Base-by-base conservation (phyloP, 176 grass and related monocot genomes). In the Phyllostachys edulis region DNA sequence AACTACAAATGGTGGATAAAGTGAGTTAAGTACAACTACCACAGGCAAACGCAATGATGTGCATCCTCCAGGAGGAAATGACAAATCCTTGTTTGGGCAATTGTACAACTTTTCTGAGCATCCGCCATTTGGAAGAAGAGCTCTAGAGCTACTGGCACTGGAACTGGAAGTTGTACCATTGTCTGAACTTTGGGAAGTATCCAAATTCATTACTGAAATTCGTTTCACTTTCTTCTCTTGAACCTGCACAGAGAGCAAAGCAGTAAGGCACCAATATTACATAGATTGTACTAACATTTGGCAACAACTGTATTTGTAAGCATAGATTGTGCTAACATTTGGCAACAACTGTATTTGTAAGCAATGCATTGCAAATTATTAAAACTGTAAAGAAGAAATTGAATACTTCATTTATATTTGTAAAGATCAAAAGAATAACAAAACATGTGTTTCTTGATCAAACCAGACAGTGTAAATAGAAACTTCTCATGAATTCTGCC, bases 211-310 rank as follows among this genome's bases (percentile, higher is more conserved):
- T 42, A 86, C 71, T 81, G 91, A 82, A 68, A 96, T 63, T 84
- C 61, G 84, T 79, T 91, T 96, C 45, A 91, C 91, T 85, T 96
- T 96, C 85, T 91, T 96, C 74, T 96, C 91, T 93, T 93, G 90
- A 36, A 96, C 93, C 93, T 96, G 42, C 71, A 84, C 57, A 88
- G 56, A 70, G n/a, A 85, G 24, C 69, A 80, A 80, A 89, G 29
- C 51, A 63, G 39, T 73, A 85, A 73, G 27, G 67, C 50, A 47
- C 18, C 57, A 67, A 57, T 69, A 80, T 79, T 71, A 73, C 38
- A 57, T 20, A 27, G 63, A 47, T 67, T 57, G 45, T 34, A 21
- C 39, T 57, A 45, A 12, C 4, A 82, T 60, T 82, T 83, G 49
- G 24, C 41, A 66, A n/a, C n/a, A n/a, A n/a, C n/a, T n/a, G n/a